phyloP scores from a whole-genome alignment of 495 filamentous ascomycete species.

The Talaromyces adpressus region DNA sequence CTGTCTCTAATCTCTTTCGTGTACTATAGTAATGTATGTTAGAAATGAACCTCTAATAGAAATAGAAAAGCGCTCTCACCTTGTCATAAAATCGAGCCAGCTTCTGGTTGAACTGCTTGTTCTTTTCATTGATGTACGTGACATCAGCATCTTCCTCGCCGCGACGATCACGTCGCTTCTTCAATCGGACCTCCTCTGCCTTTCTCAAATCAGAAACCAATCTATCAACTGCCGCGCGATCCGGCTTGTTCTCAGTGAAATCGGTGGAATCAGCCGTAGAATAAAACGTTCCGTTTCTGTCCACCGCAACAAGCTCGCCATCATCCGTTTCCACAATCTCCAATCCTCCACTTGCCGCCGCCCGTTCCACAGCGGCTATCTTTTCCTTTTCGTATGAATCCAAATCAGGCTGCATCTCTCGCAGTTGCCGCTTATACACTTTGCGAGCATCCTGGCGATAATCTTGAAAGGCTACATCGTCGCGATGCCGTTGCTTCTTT shows the following conservation, averaged over 20 bases:
- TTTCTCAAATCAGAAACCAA: constrained; percentile 80
- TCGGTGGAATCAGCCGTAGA: constrained; percentile 73
- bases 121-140: constrained; percentile 99
- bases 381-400: constrained; percentile 83
- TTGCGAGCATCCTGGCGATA: constrained; percentile 82
- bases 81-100: constrained; percentile 93
- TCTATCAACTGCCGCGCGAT: constrained; percentile 82
- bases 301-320: constrained; percentile 89
- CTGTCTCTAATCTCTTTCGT: constrained; percentile 94
- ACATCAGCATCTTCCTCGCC: constrained; percentile 78
- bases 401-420: constrained; percentile 60
- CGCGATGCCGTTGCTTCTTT: constrained; percentile 76
- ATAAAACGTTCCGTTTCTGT: constrained; percentile 85
- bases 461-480: constrained; percentile 85
- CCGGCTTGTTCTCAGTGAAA: constrained; percentile 80
- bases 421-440: constrained; percentile 86
- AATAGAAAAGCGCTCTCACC: constrained; percentile 29
- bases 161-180: constrained; percentile 73
- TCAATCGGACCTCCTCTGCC: constrained; percentile 78
- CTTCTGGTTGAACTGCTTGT: constrained; percentile 99
- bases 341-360: constrained; percentile 69
- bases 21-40: constrained; percentile 49
- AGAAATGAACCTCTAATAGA: constrained; percentile 16
- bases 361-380: constrained; percentile 72
- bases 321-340: constrained; percentile 92